These are phyloP conservation scores for Cercospora citrullina DNA, from an alignment of 2,329 filamentous ascomycete genomes.

Conservation along the genomic window DNA sequence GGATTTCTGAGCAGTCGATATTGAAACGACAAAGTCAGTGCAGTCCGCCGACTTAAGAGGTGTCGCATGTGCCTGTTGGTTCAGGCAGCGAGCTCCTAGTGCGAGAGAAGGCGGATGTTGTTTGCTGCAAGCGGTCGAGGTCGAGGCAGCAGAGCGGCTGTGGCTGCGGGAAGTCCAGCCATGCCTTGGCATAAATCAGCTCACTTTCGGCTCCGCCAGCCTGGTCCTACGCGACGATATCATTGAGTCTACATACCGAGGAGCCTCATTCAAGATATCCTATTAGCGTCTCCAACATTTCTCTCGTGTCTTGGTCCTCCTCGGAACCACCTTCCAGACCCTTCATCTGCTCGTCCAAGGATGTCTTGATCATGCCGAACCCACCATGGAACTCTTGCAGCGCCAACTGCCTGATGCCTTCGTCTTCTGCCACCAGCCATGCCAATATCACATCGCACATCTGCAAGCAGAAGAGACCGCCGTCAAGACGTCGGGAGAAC, in stretches of 20 bases:
- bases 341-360: conserved; percentile 68
- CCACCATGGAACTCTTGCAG: conserved; percentile 65
- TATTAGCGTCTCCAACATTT: conserved; percentile 65
- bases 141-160: conserved; percentile 11
- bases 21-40: neutral
- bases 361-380: conserved; percentile 62
- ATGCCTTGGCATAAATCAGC: neutral
- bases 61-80: neutral
- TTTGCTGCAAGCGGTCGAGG: neutral
- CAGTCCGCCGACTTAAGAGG: neutral
- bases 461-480: conserved; percentile 80
- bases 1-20: neutral
- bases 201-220: neutral
- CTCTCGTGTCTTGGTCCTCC: conserved; percentile 54
- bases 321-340: conserved; percentile 57
- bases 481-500: conserved; percentile 74
- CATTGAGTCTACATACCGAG: neutral
- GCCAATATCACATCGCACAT: conserved; percentile 80
- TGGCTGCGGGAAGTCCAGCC: neutral
- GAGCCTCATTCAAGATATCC: conserved; percentile 8
- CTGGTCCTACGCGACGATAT: neutral
- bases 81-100: conserved; percentile 5
- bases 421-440: conserved; percentile 90
- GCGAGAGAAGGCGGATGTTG: neutral
- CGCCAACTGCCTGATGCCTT: conserved; percentile 68